Evolutionary conservation across 2,329 filamentous ascomycete species (phyloP), one percentile per base, ranked within the genome.

Genomic region (Trichoderma sp.): DNA sequence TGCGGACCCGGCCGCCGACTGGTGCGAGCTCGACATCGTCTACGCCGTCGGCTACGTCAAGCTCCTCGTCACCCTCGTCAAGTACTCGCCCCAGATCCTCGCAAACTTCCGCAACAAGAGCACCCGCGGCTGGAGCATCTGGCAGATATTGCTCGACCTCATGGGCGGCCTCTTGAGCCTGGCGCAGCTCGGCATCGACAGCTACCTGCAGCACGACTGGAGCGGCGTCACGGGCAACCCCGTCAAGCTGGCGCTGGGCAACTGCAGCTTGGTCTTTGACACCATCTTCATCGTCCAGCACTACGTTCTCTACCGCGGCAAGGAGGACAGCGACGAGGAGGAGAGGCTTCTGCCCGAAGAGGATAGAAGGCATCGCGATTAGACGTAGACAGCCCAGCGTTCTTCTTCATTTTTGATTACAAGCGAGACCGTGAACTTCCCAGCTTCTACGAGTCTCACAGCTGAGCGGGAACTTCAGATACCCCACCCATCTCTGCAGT

Each of bases 211-310:
- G 76, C 84, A 84, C 63, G 92, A 97, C 79, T 97, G 94, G 93
- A 90, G 89, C 55, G 95, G 94, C 24, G 83, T 98, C 65, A 93
- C 89, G 0, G 94, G 93, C 1, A 98, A 98, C 75, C 92, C 93
- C 0, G 89, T 95, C 71, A 99, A 98, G 79, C 87, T 98, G 66
- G 87, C 88, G 3, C 82, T 98, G 48, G 90, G 91, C 15, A 94
- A 96, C 73, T 86, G 97, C 52, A 92, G 89, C 65, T 89, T 98
- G 71, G 75, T 91, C 2, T 98, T 97, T 75, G 94, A 98, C 74
- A 68, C 90, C 39, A 81, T 97, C 56, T 98, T 98, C 74, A 89
- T 98, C 59, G 73, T 85, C 5, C 95, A 99, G 79, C 95, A 98
- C 77, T 98, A 93, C 72, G 79, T 93, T 43, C 76, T 97, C 21